phyloP scores from a whole-genome alignment of 2,329 filamentous ascomycete genomes.

The Pseudogymnoascus sp. region DNA sequence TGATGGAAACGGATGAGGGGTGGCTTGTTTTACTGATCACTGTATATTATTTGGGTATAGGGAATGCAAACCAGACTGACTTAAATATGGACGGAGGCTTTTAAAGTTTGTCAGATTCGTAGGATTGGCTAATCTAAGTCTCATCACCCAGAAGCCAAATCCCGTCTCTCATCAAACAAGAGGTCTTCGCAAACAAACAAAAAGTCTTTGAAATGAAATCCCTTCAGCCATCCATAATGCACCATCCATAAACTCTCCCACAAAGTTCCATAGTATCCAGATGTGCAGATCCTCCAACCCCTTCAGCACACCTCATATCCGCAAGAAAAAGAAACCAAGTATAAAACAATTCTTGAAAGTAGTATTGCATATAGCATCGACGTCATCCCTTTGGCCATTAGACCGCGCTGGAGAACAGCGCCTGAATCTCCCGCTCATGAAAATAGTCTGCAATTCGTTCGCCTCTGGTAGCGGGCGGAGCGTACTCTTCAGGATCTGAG shows the following conservation, averaged over 20 bases:
- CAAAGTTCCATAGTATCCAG: background rate
- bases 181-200: background rate
- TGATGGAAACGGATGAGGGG: background rate
- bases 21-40: background rate
- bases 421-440: background rate
- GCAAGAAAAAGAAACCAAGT: background rate
- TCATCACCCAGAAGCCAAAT: background rate
- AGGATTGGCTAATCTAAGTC: constrained; percentile 5
- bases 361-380: background rate
- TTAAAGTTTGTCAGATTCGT: background rate
- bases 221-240: background rate
- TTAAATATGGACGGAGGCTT: background rate
- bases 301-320: background rate
- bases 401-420: background rate
- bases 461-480: background rate
- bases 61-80: background rate
- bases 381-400: background rate
- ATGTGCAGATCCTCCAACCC: background rate
- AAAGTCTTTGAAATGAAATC: background rate
- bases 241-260: background rate
- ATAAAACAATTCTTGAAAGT: background rate
- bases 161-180: background rate
- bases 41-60: background rate
- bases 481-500: constrained; percentile 2
- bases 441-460: background rate